A percentile compares a stretch with the other conserved stretches of the same genome.
Evolutionary conservation across 2,329 filamentous ascomycete species (phyloP).

Genomic region (Talaromyces pinophilus): DNA sequence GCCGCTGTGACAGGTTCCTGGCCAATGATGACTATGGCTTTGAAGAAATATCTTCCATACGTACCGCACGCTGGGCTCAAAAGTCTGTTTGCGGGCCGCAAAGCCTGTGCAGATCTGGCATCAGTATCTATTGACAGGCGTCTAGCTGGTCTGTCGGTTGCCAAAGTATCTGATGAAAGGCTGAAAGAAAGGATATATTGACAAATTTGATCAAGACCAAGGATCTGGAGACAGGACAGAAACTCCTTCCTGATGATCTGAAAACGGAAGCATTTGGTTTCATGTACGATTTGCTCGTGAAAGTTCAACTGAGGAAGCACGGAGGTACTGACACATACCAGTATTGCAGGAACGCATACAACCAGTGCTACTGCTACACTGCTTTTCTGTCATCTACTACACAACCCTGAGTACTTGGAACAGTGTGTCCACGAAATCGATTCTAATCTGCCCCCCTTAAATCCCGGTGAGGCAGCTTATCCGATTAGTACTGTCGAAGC

Average conservation of each 20-base stretch:
- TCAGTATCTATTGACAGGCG: neutral
- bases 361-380: neutral
- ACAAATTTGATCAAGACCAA: neutral
- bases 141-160: neutral
- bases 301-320: too few species aligned
- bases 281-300: neutral
- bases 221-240: neutral
- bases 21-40: neutral
- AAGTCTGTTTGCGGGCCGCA: neutral
- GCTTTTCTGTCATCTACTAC: neutral
- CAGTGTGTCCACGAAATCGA: conserved; percentile 27
- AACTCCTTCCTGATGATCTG: neutral
- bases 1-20: neutral
- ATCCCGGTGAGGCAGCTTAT: conserved; percentile 26
- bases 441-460: neutral
- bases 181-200: neutral
- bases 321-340: neutral
- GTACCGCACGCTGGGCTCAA: neutral
- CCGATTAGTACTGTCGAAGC: conserved; percentile 30
- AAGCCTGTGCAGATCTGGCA: neutral
- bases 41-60: neutral
- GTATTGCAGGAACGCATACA: neutral
- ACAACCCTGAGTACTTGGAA: neutral
- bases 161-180: neutral
- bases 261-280: neutral